Evolutionary conservation across 129 eudicot species (phyloP).

Genomic region (Artemisia annua): DNA sequence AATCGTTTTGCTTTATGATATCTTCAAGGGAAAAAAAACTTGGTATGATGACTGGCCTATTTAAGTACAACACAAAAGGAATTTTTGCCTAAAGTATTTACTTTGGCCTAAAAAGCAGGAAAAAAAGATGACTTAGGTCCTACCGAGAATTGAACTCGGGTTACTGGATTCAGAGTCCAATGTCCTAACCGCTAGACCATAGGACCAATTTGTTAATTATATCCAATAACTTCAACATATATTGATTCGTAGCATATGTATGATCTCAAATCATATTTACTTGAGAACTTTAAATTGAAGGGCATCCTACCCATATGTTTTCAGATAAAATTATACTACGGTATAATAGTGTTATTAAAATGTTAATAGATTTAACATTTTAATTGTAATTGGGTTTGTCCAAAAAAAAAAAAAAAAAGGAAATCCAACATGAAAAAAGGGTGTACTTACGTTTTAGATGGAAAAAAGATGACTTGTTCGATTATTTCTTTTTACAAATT

Average conservation of each 20-base stretch:
- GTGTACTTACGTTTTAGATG: too few species aligned
- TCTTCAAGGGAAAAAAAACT: neutral
- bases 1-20: neutral
- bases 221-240: neutral
- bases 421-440: too few species aligned
- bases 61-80: neutral
- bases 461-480: too few species aligned
- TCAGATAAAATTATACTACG: too few species aligned
- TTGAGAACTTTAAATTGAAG: neutral
- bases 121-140: constrained; percentile 40
- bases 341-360: too few species aligned
- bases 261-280: neutral
- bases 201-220: constrained; percentile 28
- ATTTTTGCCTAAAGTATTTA: neutral
- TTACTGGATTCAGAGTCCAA: constrained; percentile 97
- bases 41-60: neutral
- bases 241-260: neutral
- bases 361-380: too few species aligned
- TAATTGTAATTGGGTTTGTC: too few species aligned
- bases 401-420: too few species aligned
- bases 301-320: neutral
- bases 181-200: constrained; percentile 82
- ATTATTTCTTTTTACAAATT: too few species aligned
- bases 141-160: constrained; percentile 94
- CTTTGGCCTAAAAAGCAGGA: neutral